These are phyloP conservation scores for Carex arenaria DNA, from an alignment of 202 grass and related monocot genomes.

Conservation along the genomic window DNA sequence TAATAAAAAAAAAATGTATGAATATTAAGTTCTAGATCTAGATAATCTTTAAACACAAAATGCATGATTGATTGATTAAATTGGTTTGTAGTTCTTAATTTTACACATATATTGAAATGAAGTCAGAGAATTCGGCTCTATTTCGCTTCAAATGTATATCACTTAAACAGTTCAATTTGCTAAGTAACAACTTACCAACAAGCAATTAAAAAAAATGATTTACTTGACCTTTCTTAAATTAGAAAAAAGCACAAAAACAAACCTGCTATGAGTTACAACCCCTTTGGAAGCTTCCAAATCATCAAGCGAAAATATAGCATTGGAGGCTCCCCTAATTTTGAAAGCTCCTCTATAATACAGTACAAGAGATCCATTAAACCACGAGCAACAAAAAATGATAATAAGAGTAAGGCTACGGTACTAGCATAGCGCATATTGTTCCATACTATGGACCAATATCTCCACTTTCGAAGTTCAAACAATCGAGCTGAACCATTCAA, in stretches of 20 bases:
- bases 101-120: neutral
- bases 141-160: neutral
- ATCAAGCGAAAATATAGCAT: slow-evolving; percentile 82
- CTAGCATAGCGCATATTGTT: too few relatives aligned
- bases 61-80: neutral
- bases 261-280: slow-evolving; percentile 97
- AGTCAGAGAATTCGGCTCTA: neutral
- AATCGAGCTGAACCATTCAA: too few relatives aligned
- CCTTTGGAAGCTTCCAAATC: slow-evolving; percentile 64
- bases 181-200: neutral
- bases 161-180: neutral
- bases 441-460: too few relatives aligned
- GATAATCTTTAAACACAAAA: neutral
- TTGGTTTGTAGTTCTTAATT: neutral
- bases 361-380: neutral
- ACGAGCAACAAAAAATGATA: slow-evolving; percentile 9
- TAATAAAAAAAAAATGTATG: neutral
- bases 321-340: slow-evolving; percentile 89
- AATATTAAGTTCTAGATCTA: neutral
- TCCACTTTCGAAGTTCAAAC: too few relatives aligned
- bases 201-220: neutral
- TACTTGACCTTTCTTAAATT: neutral
- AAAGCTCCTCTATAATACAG: slow-evolving; percentile 57
- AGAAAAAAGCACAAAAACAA: slow-evolving; percentile 1
- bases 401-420: neutral